These are phyloP conservation scores for Daedaleopsis nitida DNA, from an alignment of 768 basidiomycete species.

Conservation along the genomic window DNA sequence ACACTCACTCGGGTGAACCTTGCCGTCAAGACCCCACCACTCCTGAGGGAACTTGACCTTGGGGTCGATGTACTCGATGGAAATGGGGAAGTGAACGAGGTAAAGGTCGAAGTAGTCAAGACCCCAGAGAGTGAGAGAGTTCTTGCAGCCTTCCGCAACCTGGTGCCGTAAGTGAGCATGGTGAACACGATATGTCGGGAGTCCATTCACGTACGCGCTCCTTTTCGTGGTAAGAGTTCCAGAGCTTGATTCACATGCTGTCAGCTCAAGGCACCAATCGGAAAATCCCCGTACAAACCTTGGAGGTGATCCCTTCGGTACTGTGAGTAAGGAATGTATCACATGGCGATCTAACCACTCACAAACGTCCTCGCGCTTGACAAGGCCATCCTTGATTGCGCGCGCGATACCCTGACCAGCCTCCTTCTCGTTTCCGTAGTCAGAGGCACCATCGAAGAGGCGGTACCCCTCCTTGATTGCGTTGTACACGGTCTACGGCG, in stretches of 20 bases:
- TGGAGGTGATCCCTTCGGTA: constrained; percentile 75
- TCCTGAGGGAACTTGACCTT: constrained; percentile 76
- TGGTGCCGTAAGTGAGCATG: constrained; percentile 24
- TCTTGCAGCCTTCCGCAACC: constrained; percentile 56
- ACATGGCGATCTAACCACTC: constrained; percentile 32
- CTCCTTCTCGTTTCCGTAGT: constrained; percentile 90
- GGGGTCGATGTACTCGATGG: constrained; percentile 81
- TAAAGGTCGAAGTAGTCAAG: constrained; percentile 83
- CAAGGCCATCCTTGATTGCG: constrained; percentile 79
- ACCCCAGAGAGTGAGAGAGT: constrained; percentile 80
- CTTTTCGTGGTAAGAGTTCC: constrained; percentile 87
- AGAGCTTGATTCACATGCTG: constrained; percentile 48
- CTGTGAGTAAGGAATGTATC: not conserved
- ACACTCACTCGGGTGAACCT: constrained; percentile 60
- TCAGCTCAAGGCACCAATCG: constrained; percentile 10
- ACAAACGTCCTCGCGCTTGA: constrained; percentile 89
- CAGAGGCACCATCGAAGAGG: constrained; percentile 83
- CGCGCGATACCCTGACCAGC: constrained; percentile 77
- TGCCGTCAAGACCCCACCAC: constrained; percentile 77
- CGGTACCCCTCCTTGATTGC: constrained; percentile 88
- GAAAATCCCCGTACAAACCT: constrained; percentile 42
- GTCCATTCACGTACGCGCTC: constrained; percentile 56
- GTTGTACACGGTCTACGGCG: constrained; percentile 69
- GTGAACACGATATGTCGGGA: constrained; percentile 1
- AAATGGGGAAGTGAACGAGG: constrained; percentile 84